Base-by-base conservation (phyloP, 2,329 filamentous ascomycete species). In the Trichoderma gracile region DNA sequence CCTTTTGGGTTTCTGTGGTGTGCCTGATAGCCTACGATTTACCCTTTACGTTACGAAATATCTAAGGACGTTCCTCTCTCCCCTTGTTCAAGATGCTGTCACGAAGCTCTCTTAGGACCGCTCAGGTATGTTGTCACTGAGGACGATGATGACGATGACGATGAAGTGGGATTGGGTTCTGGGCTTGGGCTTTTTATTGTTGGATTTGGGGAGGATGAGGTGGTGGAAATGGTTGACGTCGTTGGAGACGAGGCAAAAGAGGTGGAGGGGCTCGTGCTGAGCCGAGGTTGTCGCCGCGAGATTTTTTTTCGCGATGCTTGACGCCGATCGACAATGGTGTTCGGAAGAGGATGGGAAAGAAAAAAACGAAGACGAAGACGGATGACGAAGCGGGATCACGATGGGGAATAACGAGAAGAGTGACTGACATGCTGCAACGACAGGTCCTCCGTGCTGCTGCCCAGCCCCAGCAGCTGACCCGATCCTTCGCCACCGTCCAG, bases 401-500 rank as follows among this genome's bases (percentile, higher is more conserved):
- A 33, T 33, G 30, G 8, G 30, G 8, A n/a, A n/a, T n/a, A n/a
- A 14, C n/a, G 25, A 33, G 10, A 52, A 1, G 12, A 46, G 56
- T 40, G 23, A 52, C 76, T 73, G 74, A 74, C 67, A 49, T 62
- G 33, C 68, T 62, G 53, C 58, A 55, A 52, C 10, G 66, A 17
- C 70, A 86, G 84, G 79, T 83, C 78, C 79, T 86, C 72, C 80
- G 82, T 76, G 76, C 81, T 75, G 78, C 80, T 68, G 80, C 81
- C 70, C 73, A 72, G 73, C 78, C 78, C 70, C 80, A 80, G 70
- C 78, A 78, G 71, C 74, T 76, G 69, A 77, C 80, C 66, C 83
- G 84, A 76, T 80, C 81, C 73, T 89, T 93, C 78, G 92, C 92
- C 73, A 96, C 92, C 69, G 84, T 97, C 73, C 88, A 93, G 80